phyloP scores from a whole-genome alignment of 164 flowering plant genomes.

The Saururus chinensis region DNA sequence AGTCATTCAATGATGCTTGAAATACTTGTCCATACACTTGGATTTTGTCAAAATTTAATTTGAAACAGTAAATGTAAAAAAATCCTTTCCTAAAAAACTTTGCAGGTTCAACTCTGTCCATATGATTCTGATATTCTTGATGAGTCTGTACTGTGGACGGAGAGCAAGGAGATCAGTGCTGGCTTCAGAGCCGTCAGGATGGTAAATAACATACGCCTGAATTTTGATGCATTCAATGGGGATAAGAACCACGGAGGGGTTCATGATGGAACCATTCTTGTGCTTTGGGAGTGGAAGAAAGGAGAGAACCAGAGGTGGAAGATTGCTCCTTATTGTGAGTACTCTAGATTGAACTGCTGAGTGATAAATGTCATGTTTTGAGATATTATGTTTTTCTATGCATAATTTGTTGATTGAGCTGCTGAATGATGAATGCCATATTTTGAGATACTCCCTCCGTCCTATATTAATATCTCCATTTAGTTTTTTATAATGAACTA shows the following conservation, averaged over 20 bases:
- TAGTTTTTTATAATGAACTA: too few species aligned
- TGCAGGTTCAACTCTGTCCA: conserved; percentile 50
- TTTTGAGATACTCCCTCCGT: too few species aligned
- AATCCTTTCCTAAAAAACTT: too few species aligned
- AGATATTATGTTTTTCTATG: too few species aligned
- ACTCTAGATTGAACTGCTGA: not conserved
- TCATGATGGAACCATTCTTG: conserved; percentile 50
- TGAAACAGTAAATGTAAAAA: too few species aligned
- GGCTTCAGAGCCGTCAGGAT: conserved; percentile 47
- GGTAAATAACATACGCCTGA: conserved; percentile 52
- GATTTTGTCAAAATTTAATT: too few species aligned
- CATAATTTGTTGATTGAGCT: too few species aligned
- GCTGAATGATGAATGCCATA: too few species aligned
- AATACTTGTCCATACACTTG: too few species aligned
- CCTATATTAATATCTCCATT: too few species aligned
- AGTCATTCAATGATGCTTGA: too few species aligned
- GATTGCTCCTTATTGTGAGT: conserved; percentile 52
- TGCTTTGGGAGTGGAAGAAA: conserved; percentile 51
- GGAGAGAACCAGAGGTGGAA: conserved; percentile 75
- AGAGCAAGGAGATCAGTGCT: conserved; percentile 47
- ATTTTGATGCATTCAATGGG: conserved; percentile 58
- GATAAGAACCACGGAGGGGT: conserved; percentile 59
- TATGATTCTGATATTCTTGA: conserved; percentile 46
- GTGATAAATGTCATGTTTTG: too few species aligned
- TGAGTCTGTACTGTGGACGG: conserved; percentile 52